These are phyloP conservation scores for Tuber indicum DNA, from an alignment of 495 filamentous ascomycete genomes.

Conservation along the genomic window DNA sequence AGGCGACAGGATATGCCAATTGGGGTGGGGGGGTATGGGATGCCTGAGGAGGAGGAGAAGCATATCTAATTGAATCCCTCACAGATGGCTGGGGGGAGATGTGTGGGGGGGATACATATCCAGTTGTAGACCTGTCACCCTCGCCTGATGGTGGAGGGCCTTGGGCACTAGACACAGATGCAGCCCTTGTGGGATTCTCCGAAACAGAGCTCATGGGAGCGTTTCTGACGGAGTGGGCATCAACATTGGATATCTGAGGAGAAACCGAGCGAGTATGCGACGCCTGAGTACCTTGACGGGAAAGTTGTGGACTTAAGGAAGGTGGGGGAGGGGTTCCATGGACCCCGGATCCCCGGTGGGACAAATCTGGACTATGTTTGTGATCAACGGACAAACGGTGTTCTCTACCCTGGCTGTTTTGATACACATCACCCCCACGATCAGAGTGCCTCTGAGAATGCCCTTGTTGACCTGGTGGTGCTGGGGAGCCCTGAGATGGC, in stretches of 20 bases:
- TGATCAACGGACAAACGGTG: not conserved
- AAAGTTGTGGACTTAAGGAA: not conserved
- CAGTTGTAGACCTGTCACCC: not conserved
- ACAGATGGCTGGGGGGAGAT: not conserved
- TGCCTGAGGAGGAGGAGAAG: not conserved
- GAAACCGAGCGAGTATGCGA: not conserved
- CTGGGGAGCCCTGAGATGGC: not conserved
- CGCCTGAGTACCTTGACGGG: not conserved
- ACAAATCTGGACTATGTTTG: not conserved
- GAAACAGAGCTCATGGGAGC: not conserved
- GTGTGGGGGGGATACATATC: not conserved
- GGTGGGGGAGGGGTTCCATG: not conserved
- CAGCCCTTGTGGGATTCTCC: not conserved
- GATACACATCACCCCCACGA: not conserved
- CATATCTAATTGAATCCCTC: not conserved
- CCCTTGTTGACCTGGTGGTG: slow-evolving; percentile 6
- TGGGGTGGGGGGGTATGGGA: not conserved
- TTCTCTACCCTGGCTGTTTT: not conserved
- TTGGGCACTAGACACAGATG: slow-evolving; percentile 1
- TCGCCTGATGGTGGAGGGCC: not conserved
- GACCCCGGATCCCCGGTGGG: not conserved
- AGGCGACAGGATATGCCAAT: not conserved
- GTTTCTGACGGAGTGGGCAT: not conserved
- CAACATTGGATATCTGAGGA: not conserved
- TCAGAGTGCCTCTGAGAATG: slow-evolving; percentile 9